A percentile compares a stretch with the other conserved stretches of the same genome.
Conservation (phyloP, 2,329 filamentous ascomycete species). For the Cyphellophora europaea region DNA sequence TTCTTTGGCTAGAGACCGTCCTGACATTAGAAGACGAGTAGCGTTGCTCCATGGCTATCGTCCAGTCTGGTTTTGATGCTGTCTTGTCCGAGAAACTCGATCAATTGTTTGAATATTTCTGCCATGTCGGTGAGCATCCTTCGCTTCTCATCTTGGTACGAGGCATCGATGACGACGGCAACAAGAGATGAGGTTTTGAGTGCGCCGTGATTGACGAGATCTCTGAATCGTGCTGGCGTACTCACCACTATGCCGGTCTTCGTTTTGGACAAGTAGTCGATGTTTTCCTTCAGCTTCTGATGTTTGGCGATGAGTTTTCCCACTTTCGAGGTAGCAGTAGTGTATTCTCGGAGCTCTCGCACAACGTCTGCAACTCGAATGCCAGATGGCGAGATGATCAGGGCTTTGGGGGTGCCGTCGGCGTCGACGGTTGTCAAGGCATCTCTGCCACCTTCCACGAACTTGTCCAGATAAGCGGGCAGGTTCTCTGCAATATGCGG, state of each 20-base stretch:
- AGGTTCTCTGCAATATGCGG: slow-evolving; percentile 62
- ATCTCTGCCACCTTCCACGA: slow-evolving; percentile 43
- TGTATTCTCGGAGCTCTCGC: slow-evolving; percentile 27
- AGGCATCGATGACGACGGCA: slow-evolving; percentile 79
- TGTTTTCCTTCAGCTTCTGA: slow-evolving; percentile 85
- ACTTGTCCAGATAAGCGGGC: slow-evolving; percentile 64
- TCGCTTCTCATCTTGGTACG: slow-evolving; percentile 91
- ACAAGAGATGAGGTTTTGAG: slow-evolving; percentile 63
- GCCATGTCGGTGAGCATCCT: slow-evolving; percentile 90
- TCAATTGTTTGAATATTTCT: slow-evolving; percentile 74
- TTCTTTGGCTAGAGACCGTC: no score
- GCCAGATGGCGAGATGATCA: slow-evolving; percentile 78
- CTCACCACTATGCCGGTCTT: slow-evolving; percentile 81
- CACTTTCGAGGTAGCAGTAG: slow-evolving; percentile 55
- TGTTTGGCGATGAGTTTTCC: slow-evolving; percentile 97
- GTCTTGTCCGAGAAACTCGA: slow-evolving; percentile 33
- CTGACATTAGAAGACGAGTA: slow-evolving; percentile 16
- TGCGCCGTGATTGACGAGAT: slow-evolving; percentile 74
- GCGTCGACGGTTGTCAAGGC: slow-evolving; percentile 57
- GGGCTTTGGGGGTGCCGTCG: slow-evolving; percentile 70
- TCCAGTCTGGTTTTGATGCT: neutral
- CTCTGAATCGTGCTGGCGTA: slow-evolving; percentile 72
- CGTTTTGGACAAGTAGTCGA: slow-evolving; percentile 60
- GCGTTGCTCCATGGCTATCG: slow-evolving; percentile 5
- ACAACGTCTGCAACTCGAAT: slow-evolving; percentile 78